phyloP scores from a whole-genome alignment of 1,284 basidiomycete genomes.

The Kalmanozyma brasiliensis region DNA sequence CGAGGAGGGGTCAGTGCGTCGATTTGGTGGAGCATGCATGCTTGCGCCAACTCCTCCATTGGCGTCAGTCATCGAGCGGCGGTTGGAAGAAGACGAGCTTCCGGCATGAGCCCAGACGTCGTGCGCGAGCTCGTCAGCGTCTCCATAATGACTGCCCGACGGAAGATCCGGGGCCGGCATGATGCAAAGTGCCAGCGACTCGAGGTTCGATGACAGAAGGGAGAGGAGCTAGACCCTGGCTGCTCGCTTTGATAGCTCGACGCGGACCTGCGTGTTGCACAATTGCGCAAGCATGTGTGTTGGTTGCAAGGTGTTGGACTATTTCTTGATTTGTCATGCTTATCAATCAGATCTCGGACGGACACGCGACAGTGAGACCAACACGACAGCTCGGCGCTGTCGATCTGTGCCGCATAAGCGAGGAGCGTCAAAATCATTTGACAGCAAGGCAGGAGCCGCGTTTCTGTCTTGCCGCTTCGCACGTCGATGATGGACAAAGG shows the following conservation, averaged over 20 bases:
- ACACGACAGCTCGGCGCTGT: constrained; percentile 14
- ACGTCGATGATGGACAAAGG: too few species aligned
- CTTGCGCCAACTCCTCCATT: constrained; percentile 50
- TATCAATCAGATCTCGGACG: constrained; percentile 6
- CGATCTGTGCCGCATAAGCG: constrained; percentile 25
- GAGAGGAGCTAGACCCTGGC: background rate
- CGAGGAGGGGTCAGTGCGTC: constrained; percentile 2
- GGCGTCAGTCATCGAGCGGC: constrained; percentile 13
- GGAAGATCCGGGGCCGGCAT: constrained; percentile 24
- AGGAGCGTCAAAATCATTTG: constrained; percentile 6
- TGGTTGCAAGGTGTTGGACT: constrained; percentile 16
- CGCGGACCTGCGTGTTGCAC: constrained; percentile 4
- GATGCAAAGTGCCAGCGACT: background rate
- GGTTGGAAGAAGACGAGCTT: constrained; percentile 8
- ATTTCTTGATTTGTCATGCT: constrained; percentile 13
- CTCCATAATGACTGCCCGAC: constrained; percentile 10
- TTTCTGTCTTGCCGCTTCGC: too few species aligned
- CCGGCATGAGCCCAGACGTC: constrained; percentile 26
- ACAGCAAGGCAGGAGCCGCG: constrained; percentile 14
- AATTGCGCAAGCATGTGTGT: constrained; percentile 1
- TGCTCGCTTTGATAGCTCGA: background rate
- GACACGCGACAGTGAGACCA: constrained; percentile 37
- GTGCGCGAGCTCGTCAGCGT: constrained; percentile 10
- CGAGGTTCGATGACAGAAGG: background rate
- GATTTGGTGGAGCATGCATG: constrained; percentile 43